phyloP scores from a whole-genome alignment of 1,284 basidiomycete genomes.

The Polyporus tsugae region DNA sequence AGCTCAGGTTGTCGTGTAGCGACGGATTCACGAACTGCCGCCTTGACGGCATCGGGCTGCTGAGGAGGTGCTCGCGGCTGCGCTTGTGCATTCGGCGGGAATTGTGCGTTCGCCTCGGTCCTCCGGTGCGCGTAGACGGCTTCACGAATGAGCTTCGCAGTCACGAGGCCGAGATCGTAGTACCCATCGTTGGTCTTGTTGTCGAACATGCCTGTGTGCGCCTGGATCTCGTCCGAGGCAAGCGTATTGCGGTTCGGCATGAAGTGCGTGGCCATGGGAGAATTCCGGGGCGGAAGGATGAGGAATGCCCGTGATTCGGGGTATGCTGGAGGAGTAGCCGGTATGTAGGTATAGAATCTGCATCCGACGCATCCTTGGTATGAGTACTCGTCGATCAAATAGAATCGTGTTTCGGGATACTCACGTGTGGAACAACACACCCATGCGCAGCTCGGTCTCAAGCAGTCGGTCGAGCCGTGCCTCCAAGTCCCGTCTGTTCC shows the following conservation, averaged over 20 bases:
- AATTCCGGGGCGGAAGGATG: slow-evolving; percentile 68
- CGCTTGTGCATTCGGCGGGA: not conserved
- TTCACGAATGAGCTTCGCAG: slow-evolving; percentile 66
- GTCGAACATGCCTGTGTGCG: slow-evolving; percentile 92
- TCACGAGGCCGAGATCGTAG: slow-evolving; percentile 82
- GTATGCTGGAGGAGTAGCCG: slow-evolving; percentile 63
- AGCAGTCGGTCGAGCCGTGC: slow-evolving; percentile 71
- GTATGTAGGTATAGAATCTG: slow-evolving; percentile 83
- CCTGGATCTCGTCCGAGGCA: slow-evolving; percentile 83
- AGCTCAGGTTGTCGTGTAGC: slow-evolving; percentile 1
- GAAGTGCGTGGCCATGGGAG: slow-evolving; percentile 64
- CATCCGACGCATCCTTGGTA: not conserved
- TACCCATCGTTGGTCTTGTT: slow-evolving; percentile 88
- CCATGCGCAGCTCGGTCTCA: slow-evolving; percentile 64
- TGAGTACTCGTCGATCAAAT: not conserved
- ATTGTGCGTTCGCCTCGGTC: slow-evolving; percentile 9
- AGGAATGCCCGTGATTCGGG: slow-evolving; percentile 75
- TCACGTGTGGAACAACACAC: slow-evolving; percentile 79
- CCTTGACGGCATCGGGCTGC: not conserved
- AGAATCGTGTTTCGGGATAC: not conserved
- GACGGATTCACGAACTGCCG: slow-evolving; percentile 8
- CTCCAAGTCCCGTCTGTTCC: slow-evolving; percentile 78
- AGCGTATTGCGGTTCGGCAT: slow-evolving; percentile 68
- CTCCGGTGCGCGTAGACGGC: slow-evolving; percentile 46
- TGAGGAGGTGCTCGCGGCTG: not conserved